Evolutionary conservation across 129 eudicot species (phyloP).

Genomic region (Helianthus annuus): HanXRQr2.0-SUNRISE NC_035447.2:172945797-172946296

Average conservation of each 20-base stretch:
- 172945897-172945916: conserved; percentile 17
- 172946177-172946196: no score
- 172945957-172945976: conserved; percentile 26
- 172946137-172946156: no score
- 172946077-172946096: neutral
- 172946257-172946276: no score
- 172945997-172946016: neutral
- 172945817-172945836: conserved; percentile 3
- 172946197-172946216: no score
- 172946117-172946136: neutral
- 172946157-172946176: no score
- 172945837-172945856: conserved; percentile 8
- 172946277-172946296: no score
- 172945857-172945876: conserved; percentile 20
- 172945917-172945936: conserved; percentile 5
- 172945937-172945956: neutral
- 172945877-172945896: conserved; percentile 22
- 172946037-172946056: neutral
- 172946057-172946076: neutral
- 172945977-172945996: conserved; percentile 13
- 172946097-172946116: neutral
- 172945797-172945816: conserved; percentile 22
- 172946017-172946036: neutral
- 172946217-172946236: no score
- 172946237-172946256: no score